Evolutionary conservation across 169 alveolate species (phyloP).

Genomic region (Perkinsus marinus): DNA sequence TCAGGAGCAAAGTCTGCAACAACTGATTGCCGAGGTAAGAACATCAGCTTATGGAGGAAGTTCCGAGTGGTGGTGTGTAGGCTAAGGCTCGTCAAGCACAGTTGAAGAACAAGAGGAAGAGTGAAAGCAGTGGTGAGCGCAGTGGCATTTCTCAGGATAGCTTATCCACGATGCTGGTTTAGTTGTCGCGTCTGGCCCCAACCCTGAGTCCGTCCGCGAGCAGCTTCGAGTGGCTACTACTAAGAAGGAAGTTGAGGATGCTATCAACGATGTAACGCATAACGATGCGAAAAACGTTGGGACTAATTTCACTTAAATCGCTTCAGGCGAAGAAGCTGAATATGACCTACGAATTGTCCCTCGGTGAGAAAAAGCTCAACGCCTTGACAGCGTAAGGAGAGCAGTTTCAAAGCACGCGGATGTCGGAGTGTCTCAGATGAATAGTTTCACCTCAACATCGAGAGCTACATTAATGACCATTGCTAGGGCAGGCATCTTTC

Average conservation of each 20-base stretch:
- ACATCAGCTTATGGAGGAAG: not conserved
- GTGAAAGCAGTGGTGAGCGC: not conserved
- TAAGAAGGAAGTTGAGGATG: not conserved
- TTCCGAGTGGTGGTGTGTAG: not conserved
- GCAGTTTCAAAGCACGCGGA: not conserved
- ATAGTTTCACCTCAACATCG: no score
- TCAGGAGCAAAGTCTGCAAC: not conserved
- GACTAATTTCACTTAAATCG: not conserved
- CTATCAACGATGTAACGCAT: not conserved
- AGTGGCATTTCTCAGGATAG: no score
- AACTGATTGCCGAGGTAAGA: not conserved
- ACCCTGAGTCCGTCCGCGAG: not conserved
- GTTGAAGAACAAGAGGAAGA: not conserved
- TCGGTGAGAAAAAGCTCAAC: not conserved
- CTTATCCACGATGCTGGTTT: no score
- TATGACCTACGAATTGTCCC: not conserved
- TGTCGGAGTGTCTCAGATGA: no score
- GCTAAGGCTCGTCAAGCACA: not conserved
- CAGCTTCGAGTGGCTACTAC: not conserved
- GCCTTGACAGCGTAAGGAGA: not conserved
- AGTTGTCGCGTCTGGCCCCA: not conserved
- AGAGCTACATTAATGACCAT: no score
- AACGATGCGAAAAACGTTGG: not conserved
- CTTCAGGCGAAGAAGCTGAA: not conserved
- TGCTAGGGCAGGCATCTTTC: no score